Conservation (phyloP, 2,329 filamentous ascomycete species). For the Colletotrichum tanaceti region DNA sequence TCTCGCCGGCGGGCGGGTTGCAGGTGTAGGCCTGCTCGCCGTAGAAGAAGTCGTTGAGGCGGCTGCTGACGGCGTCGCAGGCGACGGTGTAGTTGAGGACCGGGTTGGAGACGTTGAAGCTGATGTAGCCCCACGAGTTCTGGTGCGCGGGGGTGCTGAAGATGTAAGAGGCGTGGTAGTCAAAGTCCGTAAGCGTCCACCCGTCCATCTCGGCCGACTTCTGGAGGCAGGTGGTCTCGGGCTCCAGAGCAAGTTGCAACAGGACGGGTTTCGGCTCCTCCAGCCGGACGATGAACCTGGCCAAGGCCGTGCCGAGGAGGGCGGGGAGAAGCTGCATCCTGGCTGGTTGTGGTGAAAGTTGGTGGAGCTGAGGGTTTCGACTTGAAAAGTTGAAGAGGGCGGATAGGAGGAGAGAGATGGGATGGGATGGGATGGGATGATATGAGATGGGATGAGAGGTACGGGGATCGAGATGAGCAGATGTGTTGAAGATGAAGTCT, state of each 20-base stretch:
- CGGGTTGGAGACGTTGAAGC: conserved; percentile 63
- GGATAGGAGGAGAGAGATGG: conserved; percentile 1
- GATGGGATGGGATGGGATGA: neutral
- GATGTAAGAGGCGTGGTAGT: conserved; percentile 61
- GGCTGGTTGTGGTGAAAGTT: neutral
- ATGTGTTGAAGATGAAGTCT: neutral
- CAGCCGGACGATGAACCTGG: conserved; percentile 30
- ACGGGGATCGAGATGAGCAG: too few species aligned
- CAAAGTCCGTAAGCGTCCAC: conserved; percentile 59
- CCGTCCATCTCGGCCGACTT: conserved; percentile 41
- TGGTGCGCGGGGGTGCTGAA: conserved; percentile 65
- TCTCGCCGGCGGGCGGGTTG: conserved; percentile 47
- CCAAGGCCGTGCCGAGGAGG: conserved; percentile 31
- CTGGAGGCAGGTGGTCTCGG: conserved; percentile 18
- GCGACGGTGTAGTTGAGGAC: conserved; percentile 51
- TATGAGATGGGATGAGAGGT: too few species aligned
- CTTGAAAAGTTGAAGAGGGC: neutral
- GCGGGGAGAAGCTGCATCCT: conserved; percentile 21
- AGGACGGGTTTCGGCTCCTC: too few species aligned
- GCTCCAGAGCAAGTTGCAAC: too few species aligned
- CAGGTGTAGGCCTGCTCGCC: conserved; percentile 59
- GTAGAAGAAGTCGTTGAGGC: conserved; percentile 63
- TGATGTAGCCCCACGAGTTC: conserved; percentile 59
- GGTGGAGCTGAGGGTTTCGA: neutral
- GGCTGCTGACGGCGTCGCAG: conserved; percentile 57